phyloP scores from a whole-genome alignment of 169 alveolate species.

The Besnoitia besnoiti region DNA sequence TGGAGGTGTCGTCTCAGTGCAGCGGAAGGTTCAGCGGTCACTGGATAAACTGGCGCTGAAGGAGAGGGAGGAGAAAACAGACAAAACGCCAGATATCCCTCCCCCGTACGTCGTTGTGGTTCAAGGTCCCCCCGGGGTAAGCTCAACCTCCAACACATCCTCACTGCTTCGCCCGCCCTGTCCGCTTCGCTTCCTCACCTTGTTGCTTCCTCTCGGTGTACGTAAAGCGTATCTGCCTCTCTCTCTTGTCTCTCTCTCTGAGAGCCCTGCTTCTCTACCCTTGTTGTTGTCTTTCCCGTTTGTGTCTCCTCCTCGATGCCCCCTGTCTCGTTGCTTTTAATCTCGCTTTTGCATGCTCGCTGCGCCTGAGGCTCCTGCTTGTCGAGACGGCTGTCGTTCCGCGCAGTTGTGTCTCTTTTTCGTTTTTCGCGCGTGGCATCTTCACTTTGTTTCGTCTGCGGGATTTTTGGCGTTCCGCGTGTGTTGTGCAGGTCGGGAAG shows the following conservation, averaged over 20 bases:
- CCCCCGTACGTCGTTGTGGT: conserved; percentile 93
- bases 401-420: neutral
- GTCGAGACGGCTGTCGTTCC: no score
- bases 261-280: neutral
- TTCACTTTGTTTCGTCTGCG: neutral
- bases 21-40: conserved; percentile 88
- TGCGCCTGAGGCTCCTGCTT: no score
- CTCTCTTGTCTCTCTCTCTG: neutral
- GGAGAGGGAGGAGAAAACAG: conserved; percentile 81
- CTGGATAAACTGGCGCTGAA: conserved; percentile 86
- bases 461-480: neutral
- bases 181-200: neutral
- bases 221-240: neutral
- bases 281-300: no score
- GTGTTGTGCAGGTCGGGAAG: conserved; percentile 95
- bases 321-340: neutral
- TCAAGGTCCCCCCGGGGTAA: conserved; percentile 91
- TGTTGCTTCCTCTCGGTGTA: neutral
- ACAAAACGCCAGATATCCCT: conserved; percentile 86
- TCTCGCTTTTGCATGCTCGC: no score
- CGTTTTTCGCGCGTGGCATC: neutral
- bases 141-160: no score
- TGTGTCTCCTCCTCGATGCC: neutral
- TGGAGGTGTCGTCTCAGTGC: conserved; percentile 92
- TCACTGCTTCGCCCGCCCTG: neutral